Evolutionary conservation across 1,139 yeast genomes (phyloP).

Genomic region (Suhomyces yuchorum): DNA sequence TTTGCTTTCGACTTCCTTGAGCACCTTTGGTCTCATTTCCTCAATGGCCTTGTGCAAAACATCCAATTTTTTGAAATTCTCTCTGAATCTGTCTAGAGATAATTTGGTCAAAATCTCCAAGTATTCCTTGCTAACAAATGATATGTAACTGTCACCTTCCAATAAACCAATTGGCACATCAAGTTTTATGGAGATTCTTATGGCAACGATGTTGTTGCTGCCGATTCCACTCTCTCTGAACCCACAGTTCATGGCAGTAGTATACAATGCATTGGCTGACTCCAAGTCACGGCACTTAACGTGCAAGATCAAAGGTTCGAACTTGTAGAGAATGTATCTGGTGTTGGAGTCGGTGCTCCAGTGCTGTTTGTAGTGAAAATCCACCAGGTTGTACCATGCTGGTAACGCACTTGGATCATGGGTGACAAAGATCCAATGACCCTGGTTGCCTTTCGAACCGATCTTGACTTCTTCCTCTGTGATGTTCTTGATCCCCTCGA

Average conservation of each 20-base stretch:
- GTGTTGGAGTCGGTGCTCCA: conserved; percentile 23
- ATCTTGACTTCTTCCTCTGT: conserved; percentile 39
- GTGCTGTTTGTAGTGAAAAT: conserved; percentile 25
- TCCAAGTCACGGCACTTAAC: conserved; percentile 69
- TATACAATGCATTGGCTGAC: conserved; percentile 63
- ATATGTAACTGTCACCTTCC: conserved; percentile 29
- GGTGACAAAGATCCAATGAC: conserved; percentile 81
- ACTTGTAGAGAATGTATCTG: conserved; percentile 69
- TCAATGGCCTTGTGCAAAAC: conserved; percentile 49
- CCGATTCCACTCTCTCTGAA: conserved; percentile 89
- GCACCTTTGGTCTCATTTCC: conserved; percentile 20
- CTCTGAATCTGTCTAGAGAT: conserved; percentile 61
- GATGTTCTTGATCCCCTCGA: conserved; percentile 57
- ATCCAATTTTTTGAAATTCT: conserved; percentile 58
- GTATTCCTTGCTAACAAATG: conserved; percentile 54
- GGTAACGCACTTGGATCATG: conserved; percentile 58
- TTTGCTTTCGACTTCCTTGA: conserved; percentile 27
- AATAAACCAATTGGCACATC: conserved; percentile 74
- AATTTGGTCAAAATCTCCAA: conserved; percentile 49
- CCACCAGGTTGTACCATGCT: conserved; percentile 50
- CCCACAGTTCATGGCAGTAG: conserved; percentile 80
- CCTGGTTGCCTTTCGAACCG: conserved; percentile 87
- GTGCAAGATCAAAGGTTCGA: conserved; percentile 82
- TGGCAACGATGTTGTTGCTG: conserved; percentile 74
- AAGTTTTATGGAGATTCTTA: conserved; percentile 67